Evolutionary conservation across 2,329 filamentous ascomycete species (phyloP).

Genomic region (Colletotrichum agaves): DNA sequence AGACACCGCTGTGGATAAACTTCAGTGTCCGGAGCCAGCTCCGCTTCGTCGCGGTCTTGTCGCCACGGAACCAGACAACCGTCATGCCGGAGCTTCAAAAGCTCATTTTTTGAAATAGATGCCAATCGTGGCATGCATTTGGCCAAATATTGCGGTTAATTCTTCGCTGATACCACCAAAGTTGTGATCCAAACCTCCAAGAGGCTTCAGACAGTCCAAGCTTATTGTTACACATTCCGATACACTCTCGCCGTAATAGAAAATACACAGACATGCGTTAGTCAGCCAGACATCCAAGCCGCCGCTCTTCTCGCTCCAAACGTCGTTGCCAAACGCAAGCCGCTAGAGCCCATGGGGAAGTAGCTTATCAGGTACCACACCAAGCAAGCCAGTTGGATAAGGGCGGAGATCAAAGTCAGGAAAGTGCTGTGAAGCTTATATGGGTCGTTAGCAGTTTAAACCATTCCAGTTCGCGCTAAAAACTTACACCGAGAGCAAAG

Average conservation of each 20-base stretch:
- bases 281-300: constrained; percentile 84
- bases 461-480: not conserved
- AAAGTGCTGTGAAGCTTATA: constrained; percentile 82
- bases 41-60: not conserved
- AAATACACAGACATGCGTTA: too few species aligned
- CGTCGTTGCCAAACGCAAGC: constrained; percentile 84
- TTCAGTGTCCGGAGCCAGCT: not conserved
- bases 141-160: too few species aligned
- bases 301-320: constrained; percentile 88
- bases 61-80: too few species aligned
- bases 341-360: constrained; percentile 94
- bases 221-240: not conserved
- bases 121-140: not conserved
- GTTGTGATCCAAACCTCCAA: too few species aligned
- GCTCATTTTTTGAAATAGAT: too few species aligned
- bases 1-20: too few species aligned
- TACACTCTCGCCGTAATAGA: not conserved
- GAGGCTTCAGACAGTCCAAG: not conserved
- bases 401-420: constrained; percentile 84
- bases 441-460: constrained; percentile 41
- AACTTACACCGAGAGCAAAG: constrained; percentile 90
- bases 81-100: too few species aligned
- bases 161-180: too few species aligned
- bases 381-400: constrained; percentile 85
- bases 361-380: constrained; percentile 97